These are phyloP conservation scores for Moesziomyces sp. DNA, from an alignment of 1,284 basidiomycete species.

Conservation along the genomic window DNA sequence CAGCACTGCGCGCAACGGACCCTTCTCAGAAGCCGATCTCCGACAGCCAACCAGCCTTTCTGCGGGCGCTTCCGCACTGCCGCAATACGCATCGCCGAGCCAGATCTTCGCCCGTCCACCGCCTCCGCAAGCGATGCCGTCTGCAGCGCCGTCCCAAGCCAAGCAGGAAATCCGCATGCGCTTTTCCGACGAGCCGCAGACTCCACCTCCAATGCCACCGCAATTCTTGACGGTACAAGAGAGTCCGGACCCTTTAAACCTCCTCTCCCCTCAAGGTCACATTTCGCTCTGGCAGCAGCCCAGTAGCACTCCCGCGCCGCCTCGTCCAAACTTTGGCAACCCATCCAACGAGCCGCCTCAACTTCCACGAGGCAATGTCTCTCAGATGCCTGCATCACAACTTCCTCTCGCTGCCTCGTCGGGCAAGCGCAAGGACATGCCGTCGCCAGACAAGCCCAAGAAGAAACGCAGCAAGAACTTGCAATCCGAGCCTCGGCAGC, in stretches of 20 bases:
- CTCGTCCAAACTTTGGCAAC: slow-evolving; percentile 9
- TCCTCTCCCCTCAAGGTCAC: slow-evolving; percentile 34
- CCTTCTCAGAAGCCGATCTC: too few species aligned
- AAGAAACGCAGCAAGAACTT: slow-evolving; percentile 31
- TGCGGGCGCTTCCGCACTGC: slow-evolving; percentile 2
- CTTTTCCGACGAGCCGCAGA: slow-evolving; percentile 22
- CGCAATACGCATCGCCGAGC: slow-evolving; percentile 30
- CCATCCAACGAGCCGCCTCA: slow-evolving; percentile 3
- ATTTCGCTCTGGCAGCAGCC: slow-evolving; percentile 35
- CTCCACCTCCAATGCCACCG: slow-evolving; percentile 15
- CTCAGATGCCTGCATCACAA: slow-evolving; percentile 16
- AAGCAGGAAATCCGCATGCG: slow-evolving; percentile 7
- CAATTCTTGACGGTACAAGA: slow-evolving; percentile 26
- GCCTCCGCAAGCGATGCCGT: slow-evolving; percentile 4
- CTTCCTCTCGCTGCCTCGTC: neutral
- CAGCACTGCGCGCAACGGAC: too few species aligned
- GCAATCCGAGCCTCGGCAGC: slow-evolving; percentile 13
- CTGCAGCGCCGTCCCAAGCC: slow-evolving; percentile 12
- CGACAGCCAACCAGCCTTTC: neutral
- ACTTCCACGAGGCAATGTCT: slow-evolving; percentile 1
- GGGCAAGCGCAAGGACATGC: slow-evolving; percentile 29
- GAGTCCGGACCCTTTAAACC: slow-evolving; percentile 50
- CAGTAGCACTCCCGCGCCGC: neutral
- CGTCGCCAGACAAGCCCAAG: slow-evolving; percentile 17
- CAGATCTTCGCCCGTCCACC: slow-evolving; percentile 22